A percentile compares a stretch with the other conserved stretches of the same genome.
Conservation (phyloP, 306 rosid genomes). For the Spatholobus suberectus region DNA sequence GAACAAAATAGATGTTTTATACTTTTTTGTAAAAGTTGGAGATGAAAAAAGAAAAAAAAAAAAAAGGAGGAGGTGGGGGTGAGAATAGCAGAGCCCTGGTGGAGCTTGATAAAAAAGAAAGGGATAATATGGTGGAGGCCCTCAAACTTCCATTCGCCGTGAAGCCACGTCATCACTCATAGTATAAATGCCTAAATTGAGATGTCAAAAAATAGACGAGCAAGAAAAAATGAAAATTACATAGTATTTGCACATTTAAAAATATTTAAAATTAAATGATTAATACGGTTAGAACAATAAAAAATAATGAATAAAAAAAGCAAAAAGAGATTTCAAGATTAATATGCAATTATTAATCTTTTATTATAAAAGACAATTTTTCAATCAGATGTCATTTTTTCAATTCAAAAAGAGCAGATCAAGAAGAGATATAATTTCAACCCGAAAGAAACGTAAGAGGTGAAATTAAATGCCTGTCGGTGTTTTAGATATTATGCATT, state of each 20-base stretch:
- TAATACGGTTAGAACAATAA: not conserved
- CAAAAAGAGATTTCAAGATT: not conserved
- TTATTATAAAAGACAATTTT: not conserved
- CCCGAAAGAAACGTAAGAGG: not conserved
- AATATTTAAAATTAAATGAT: not conserved
- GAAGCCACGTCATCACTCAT: not conserved
- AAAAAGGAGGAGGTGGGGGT: no score
- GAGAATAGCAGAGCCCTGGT: no score
- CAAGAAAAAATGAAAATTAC: not conserved
- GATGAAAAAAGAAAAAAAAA: no score
- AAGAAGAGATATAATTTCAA: not conserved
- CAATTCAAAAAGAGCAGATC: not conserved
- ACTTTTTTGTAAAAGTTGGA: no score
- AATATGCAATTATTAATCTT: not conserved
- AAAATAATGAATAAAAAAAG: not conserved
- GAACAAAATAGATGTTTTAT: no score
- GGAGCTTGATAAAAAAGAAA: no score
- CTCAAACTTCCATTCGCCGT: not conserved
- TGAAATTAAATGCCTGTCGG: not conserved
- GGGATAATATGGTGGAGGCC: not conserved
- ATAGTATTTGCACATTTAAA: not conserved
- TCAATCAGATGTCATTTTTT: not conserved
- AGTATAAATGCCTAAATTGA: not conserved
- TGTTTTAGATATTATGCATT: not conserved
- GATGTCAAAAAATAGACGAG: not conserved